Percentiles rank a stretch among this genome's conserved stretches.
Evolutionary conservation across 2,329 filamentous ascomycete species (phyloP).

Genomic region (Diaporthe sp.): DNA sequence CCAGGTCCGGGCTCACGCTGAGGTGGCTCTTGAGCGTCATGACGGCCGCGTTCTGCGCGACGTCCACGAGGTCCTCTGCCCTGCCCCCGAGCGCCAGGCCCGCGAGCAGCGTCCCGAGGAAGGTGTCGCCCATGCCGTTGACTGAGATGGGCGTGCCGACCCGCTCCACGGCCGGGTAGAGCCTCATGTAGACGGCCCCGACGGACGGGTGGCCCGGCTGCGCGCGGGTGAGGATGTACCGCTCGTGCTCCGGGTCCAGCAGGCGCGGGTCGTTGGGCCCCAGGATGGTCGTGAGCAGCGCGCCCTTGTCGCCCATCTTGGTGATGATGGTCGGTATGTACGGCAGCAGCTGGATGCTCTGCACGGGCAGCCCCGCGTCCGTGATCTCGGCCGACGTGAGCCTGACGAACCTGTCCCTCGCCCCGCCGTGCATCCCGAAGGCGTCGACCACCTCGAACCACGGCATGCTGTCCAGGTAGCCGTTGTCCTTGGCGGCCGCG

Average conservation of each 20-base stretch:
- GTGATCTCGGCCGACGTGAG: conserved; percentile 78
- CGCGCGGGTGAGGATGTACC: conserved; percentile 79
- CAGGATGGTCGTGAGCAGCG: conserved; percentile 82
- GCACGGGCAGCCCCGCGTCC: conserved; percentile 85
- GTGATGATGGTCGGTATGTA: conserved; percentile 89
- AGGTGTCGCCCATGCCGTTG: conserved; percentile 95
- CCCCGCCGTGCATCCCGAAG: conserved; percentile 80
- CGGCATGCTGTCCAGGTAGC: conserved; percentile 74
- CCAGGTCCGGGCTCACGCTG: conserved; percentile 75
- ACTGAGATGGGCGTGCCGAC: conserved; percentile 86
- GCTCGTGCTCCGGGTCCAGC: conserved; percentile 70
- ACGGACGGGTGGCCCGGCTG: conserved; percentile 65
- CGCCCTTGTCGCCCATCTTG: conserved; percentile 83
- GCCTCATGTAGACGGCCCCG: conserved; percentile 86
- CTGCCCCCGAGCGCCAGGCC: conserved; percentile 75
- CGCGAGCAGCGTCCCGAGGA: conserved; percentile 87
- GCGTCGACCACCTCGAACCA: conserved; percentile 89
- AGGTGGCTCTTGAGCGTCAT: conserved; percentile 82
- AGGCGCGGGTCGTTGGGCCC: conserved; percentile 77
- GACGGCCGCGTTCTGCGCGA: conserved; percentile 86
- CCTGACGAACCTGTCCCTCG: conserved; percentile 78
- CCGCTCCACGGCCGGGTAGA: conserved; percentile 76
- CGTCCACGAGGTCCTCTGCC: conserved; percentile 75
- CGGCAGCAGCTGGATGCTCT: conserved; percentile 86
- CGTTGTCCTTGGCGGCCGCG: conserved; percentile 73